These are phyloP conservation scores for Amanita thiersii DNA, from an alignment of 768 basidiomycete species.

Conservation along the genomic window DNA sequence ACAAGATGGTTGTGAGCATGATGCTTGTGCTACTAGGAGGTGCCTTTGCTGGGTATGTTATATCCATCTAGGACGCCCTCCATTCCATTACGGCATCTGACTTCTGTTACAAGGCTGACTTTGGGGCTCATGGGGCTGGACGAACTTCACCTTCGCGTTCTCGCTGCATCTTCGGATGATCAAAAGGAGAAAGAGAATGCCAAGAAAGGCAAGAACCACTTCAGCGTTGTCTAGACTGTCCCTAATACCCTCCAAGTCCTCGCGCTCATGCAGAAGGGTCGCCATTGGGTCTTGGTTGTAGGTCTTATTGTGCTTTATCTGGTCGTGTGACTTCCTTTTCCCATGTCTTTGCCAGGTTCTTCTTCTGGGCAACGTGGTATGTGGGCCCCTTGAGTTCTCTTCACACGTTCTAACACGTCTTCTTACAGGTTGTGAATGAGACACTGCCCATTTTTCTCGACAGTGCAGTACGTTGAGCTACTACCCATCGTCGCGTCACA, in stretches of 20 bases:
- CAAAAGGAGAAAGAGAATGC: conserved; percentile 60
- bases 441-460: conserved; percentile 80
- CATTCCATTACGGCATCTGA: neutral
- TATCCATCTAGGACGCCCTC: neutral
- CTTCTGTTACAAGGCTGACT: conserved; percentile 50
- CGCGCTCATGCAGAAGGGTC: conserved; percentile 49
- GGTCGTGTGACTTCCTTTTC: neutral
- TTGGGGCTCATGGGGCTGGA: conserved; percentile 93
- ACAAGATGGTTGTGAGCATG: conserved; percentile 58
- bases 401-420: neutral
- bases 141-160: conserved; percentile 81
- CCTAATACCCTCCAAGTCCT: conserved; percentile 34
- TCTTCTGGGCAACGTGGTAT: conserved; percentile 79
- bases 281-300: conserved; percentile 94
- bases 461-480: conserved; percentile 43
- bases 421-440: conserved; percentile 65
- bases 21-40: conserved; percentile 78
- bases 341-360: conserved; percentile 46
- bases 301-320: conserved; percentile 13
- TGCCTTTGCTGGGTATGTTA: conserved; percentile 80
- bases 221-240: no score
- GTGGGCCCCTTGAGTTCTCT: conserved; percentile 16
- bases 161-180: conserved; percentile 78
- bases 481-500: neutral
- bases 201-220: conserved; percentile 41